Base-by-base conservation (phyloP, 768 basidiomycete species). In the Trametes sanguinea region DNA sequence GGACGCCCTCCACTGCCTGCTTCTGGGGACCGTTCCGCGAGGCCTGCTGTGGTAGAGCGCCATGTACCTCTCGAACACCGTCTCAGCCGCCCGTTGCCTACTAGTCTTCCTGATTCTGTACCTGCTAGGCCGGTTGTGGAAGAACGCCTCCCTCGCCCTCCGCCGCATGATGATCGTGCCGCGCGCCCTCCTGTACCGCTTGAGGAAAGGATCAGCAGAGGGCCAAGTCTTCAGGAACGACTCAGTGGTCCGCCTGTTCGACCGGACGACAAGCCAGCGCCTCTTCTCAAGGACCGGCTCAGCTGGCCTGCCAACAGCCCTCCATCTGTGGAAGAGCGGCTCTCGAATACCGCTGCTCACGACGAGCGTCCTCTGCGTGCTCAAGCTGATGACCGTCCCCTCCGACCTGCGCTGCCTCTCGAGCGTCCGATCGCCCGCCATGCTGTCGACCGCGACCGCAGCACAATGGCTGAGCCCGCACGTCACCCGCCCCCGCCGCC, bases 191-290 rank as follows among this genome's bases (percentile, higher is more conserved):
- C 51, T 22, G 51, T 59, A 1, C 61, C 72, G 22, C 62, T 69
- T 6, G 72, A 72, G 56, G 72, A 72, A 9, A 51, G 71, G 30
- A 58, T 70, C 16, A 64, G 61, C n/a, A 60, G 68, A 2, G 60
- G 33, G 8, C 68, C 64, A 1, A 65, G 64, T 32, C 64, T 73
- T 0, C 71, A 72, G 33, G 72, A 73, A 32, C 64, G 72, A 32
- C 33, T 73, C 35, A 63, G 61, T 27, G 46, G 42, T 17, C 66
- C 67, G 37, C 62, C 63, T 45, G 44, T 58, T 45, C 53, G 59
- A 32, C 22, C 44, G 39, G 57, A 61, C 33, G 64, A 63, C 35
- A 52, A 47, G 17, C 53, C 67, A 6, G 42, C 63, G 13, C 52
- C 70, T 43, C 65, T 61, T 17, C 44, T 67, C 1, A 70, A 71